Conservation (phyloP, 2,329 filamentous ascomycete species). For the Laburnicola sp. region DNA sequence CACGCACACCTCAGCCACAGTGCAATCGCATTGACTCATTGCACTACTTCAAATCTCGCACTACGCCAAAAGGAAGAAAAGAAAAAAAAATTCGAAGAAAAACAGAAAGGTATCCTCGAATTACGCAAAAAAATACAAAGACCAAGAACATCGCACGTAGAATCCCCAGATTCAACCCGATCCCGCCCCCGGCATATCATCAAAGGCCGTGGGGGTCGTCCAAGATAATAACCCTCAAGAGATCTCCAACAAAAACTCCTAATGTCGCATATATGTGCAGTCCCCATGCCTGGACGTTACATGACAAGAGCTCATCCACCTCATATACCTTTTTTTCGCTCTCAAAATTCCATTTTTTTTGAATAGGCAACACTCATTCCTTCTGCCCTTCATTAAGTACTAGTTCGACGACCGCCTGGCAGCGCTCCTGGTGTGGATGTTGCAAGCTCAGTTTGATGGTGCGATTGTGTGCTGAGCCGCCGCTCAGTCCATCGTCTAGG, state of each 20-base stretch:
- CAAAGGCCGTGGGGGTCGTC: too few relatives aligned
- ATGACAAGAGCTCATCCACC: not conserved
- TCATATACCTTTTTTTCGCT: not conserved
- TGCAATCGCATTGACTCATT: too few relatives aligned
- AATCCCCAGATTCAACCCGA: too few relatives aligned
- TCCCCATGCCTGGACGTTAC: not conserved
- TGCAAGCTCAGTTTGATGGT: constrained; percentile 95
- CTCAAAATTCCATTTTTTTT: not conserved
- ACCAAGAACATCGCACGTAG: too few relatives aligned
- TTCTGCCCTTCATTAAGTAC: constrained; percentile 85
- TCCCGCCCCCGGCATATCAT: too few relatives aligned
- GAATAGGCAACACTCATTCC: constrained; percentile 41
- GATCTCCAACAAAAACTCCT: not conserved
- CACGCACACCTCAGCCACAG: too few relatives aligned
- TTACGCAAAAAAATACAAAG: too few relatives aligned
- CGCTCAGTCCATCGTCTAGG: constrained; percentile 67
- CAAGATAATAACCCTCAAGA: too few relatives aligned
- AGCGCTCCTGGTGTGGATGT: constrained; percentile 81
- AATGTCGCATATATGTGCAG: not conserved
- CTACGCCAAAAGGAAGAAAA: too few relatives aligned
- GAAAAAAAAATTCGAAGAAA: too few relatives aligned
- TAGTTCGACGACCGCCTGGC: constrained; percentile 89
- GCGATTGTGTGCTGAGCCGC: constrained; percentile 55
- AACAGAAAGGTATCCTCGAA: too few relatives aligned
- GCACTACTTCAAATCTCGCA: too few relatives aligned